phyloP scores from a whole-genome alignment of 306 rosid genomes.

The Casuarina equisetifolia region DNA sequence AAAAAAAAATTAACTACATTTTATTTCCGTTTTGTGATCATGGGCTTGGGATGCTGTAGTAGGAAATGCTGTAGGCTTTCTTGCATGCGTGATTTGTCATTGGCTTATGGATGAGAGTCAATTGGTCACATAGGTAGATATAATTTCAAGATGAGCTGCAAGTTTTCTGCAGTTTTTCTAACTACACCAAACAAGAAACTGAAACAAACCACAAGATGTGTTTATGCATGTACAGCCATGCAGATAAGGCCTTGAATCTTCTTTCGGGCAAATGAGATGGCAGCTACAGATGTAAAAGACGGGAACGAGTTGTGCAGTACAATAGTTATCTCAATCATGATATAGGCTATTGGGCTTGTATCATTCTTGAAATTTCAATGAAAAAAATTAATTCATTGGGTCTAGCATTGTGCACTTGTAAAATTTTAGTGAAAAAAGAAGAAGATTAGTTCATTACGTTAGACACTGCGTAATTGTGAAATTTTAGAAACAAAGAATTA shows the following conservation, averaged over 20 bases:
- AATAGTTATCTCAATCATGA: neutral
- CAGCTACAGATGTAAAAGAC: neutral
- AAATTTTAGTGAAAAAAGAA: too few relatives aligned
- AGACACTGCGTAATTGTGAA: neutral
- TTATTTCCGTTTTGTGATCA: constrained; percentile 49
- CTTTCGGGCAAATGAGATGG: neutral
- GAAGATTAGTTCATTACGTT: too few relatives aligned
- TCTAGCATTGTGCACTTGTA: too few relatives aligned
- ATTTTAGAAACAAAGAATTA: neutral
- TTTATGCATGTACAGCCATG: neutral
- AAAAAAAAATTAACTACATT: too few relatives aligned
- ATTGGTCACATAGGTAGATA: constrained; percentile 7
- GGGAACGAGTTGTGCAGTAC: neutral
- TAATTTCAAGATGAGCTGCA: neutral
- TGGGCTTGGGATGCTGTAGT: constrained; percentile 64
- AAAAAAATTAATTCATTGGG: too few relatives aligned
- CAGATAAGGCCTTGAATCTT: neutral
- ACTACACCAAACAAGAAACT: neutral
- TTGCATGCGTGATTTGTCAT: constrained; percentile 41
- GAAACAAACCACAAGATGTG: neutral
- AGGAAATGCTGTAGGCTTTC: constrained; percentile 56
- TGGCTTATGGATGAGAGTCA: constrained; percentile 62
- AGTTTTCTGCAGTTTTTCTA: neutral
- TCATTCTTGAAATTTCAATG: too few relatives aligned
- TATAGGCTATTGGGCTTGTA: too few relatives aligned